Percentiles rank a stretch among this genome's conserved stretches.
phyloP scores from a whole-genome alignment of 2,329 filamentous ascomycete genomes.

The Colletotrichum trifolii region DNA sequence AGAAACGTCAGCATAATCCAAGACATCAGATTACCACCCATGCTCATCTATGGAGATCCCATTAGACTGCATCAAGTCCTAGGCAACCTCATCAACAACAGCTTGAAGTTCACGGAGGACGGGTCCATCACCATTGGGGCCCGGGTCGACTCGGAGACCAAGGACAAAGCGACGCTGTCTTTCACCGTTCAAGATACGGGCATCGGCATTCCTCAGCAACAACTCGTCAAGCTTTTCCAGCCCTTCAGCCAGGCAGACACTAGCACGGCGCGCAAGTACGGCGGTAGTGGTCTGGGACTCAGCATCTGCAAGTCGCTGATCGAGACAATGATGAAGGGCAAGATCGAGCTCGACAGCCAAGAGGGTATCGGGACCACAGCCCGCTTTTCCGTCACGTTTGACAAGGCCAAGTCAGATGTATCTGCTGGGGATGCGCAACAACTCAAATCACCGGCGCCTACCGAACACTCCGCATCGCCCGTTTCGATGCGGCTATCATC shows the following conservation, averaged over 20 bases:
- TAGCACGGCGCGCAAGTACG: constrained; percentile 90
- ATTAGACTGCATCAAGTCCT: constrained; percentile 75
- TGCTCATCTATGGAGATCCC: constrained; percentile 76
- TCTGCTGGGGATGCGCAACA: constrained; percentile 66
- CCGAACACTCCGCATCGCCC: constrained; percentile 47
- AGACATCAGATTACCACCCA: constrained; percentile 79
- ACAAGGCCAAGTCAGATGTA: constrained; percentile 77
- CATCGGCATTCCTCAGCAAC: constrained; percentile 87
- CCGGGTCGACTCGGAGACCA: constrained; percentile 76
- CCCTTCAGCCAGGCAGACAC: constrained; percentile 94
- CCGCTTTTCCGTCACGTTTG: constrained; percentile 87
- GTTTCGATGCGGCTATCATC: constrained; percentile 52
- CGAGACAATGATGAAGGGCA: constrained; percentile 89
- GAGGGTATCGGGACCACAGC: constrained; percentile 77
- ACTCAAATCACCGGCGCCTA: constrained; percentile 48
- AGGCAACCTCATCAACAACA: constrained; percentile 91
- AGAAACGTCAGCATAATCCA: constrained; percentile 73
- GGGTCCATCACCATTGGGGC: constrained; percentile 88
- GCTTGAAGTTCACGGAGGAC: constrained; percentile 91
- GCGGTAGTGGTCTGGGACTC: constrained; percentile 88
- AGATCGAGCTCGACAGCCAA: constrained; percentile 82
- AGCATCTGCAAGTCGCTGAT: constrained; percentile 96
- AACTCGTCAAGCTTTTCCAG: constrained; percentile 86
- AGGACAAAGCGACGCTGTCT: constrained; percentile 77
- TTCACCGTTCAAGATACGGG: constrained; percentile 92